Evolutionary conservation across 768 basidiomycete species (phyloP).

Genomic region (Hypsizygus marmoreus): DNA sequence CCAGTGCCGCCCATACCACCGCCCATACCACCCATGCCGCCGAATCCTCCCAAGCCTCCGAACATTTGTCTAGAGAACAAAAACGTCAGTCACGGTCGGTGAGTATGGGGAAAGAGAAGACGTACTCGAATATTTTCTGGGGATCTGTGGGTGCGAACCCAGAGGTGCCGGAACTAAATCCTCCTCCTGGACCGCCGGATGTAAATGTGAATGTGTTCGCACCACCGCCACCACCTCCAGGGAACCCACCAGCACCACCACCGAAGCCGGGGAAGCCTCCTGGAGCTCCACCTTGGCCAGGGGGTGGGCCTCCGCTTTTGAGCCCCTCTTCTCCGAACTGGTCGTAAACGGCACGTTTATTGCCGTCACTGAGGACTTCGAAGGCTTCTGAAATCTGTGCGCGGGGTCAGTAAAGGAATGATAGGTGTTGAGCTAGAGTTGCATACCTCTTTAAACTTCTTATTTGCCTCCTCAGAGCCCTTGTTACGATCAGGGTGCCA

Average conservation of each 20-base stretch:
- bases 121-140: slow-evolving; percentile 86
- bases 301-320: slow-evolving; percentile 64
- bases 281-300: slow-evolving; percentile 51
- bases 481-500: slow-evolving; percentile 94
- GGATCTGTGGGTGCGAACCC: slow-evolving; percentile 84
- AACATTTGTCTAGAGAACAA: slow-evolving; percentile 56
- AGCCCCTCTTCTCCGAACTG: slow-evolving; percentile 96
- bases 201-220: slow-evolving; percentile 60
- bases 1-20: slow-evolving; percentile 35
- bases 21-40: slow-evolving; percentile 37
- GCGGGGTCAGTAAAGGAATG: background rate
- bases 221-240: slow-evolving; percentile 49
- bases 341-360: slow-evolving; percentile 86
- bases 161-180: slow-evolving; percentile 17
- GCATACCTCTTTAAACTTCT: slow-evolving; percentile 89
- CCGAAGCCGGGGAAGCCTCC: slow-evolving; percentile 43
- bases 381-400: slow-evolving; percentile 91
- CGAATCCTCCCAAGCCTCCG: slow-evolving; percentile 27
- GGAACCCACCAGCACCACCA: slow-evolving; percentile 46
- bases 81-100: slow-evolving; percentile 1
- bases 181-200: slow-evolving; percentile 36
- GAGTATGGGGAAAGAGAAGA: slow-evolving; percentile 13
- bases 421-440: background rate
- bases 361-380: slow-evolving; percentile 87
- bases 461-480: slow-evolving; percentile 81